Percentiles rank a stretch among this genome's conserved stretches.
Evolutionary conservation across 495 filamentous ascomycete genomes (phyloP).

Genomic region (Ascodesmis nigricans): DNA sequence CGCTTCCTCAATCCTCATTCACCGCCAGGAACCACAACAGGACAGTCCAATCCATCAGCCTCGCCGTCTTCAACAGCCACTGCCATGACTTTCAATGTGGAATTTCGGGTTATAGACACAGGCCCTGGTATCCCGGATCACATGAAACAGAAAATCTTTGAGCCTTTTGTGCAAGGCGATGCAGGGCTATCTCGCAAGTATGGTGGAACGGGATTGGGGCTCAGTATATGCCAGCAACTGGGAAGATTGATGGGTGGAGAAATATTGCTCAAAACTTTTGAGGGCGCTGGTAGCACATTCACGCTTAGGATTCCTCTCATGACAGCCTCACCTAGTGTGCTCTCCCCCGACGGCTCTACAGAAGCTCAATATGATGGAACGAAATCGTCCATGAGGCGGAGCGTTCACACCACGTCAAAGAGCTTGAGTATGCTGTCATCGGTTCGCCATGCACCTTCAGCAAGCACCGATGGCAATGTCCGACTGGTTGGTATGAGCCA

Average conservation of each 20-base stretch:
- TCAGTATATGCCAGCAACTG: conserved; percentile 28
- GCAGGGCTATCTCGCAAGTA: conserved; percentile 39
- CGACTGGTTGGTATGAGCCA: conserved; percentile 26
- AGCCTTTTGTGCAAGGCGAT: conserved; percentile 6
- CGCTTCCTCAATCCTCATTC: conserved; percentile 3
- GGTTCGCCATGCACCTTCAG: no score
- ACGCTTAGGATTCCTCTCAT: conserved; percentile 67
- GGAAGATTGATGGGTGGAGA: conserved; percentile 62
- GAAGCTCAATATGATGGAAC: no score
- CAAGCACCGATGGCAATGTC: conserved; percentile 5
- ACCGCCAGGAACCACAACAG: not conserved
- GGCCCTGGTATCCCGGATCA: conserved; percentile 3
- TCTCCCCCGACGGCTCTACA: no score
- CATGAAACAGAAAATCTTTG: conserved; percentile 5
- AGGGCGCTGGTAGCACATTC: conserved; percentile 58
- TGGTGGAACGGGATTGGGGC: conserved; percentile 6
- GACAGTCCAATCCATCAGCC: not conserved
- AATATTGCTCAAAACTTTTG: conserved; percentile 48
- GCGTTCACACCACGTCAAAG: no score
- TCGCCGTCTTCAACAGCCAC: not conserved
- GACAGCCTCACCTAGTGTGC: no score
- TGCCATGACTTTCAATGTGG: not conserved
- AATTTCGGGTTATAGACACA: conserved; percentile 7
- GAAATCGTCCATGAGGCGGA: no score
- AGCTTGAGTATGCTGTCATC: no score